These are phyloP conservation scores for Salvia splendens DNA, from an alignment of 257 asterid species.

Conservation along the genomic window DNA sequence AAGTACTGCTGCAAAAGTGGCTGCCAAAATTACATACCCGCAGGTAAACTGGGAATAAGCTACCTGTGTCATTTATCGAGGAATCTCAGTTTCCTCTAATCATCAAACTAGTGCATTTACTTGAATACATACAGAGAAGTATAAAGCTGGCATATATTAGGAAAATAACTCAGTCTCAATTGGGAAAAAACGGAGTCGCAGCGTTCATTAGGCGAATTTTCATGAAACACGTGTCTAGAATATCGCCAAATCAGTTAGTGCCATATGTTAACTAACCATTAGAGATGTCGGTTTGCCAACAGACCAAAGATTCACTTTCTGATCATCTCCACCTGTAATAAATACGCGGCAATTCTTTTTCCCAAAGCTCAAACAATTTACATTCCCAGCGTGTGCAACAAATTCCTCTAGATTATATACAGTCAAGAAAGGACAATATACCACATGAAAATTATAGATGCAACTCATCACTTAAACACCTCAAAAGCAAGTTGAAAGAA, in stretches of 20 bases:
- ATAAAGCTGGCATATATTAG: constrained; percentile 8
- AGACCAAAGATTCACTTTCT: constrained; percentile 90
- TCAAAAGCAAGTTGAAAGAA: constrained; percentile 8
- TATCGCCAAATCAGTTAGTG: background rate
- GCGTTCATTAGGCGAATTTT: constrained; percentile 9
- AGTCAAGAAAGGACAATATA: constrained; percentile 60
- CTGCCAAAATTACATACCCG: constrained; percentile 16
- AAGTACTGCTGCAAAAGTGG: background rate
- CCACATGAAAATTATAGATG: constrained; percentile 16
- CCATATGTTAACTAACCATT: constrained; percentile 52
- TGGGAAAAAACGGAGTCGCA: background rate
- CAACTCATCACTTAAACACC: constrained; percentile 11
- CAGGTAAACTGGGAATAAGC: constrained; percentile 10
- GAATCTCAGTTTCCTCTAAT: background rate
- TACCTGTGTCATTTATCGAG: constrained; percentile 23
- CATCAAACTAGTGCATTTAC: constrained; percentile 9
- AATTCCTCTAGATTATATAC: constrained; percentile 76
- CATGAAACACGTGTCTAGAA: constrained; percentile 23
- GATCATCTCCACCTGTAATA: constrained; percentile 99
- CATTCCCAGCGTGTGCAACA: constrained; percentile 96
- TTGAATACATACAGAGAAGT: constrained; percentile 19
- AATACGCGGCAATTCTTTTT: constrained; percentile 81
- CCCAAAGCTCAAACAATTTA: constrained; percentile 92
- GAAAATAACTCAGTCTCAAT: constrained; percentile 10
- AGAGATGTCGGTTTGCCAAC: constrained; percentile 86